Evolutionary conservation across 164 flowering plant species (phyloP).

Genomic region (Chimonanthus praecox): DNA sequence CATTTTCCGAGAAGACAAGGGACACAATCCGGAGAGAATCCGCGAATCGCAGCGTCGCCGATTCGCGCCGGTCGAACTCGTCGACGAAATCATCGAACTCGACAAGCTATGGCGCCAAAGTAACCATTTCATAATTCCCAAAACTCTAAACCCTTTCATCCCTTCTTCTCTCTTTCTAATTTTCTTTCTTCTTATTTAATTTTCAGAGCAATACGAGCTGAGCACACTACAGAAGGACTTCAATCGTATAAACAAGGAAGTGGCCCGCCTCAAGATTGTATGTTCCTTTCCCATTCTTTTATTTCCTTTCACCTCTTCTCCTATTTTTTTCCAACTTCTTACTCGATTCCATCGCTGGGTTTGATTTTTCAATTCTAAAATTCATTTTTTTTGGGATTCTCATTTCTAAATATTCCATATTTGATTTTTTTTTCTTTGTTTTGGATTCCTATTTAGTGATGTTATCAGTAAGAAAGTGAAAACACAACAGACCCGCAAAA

Average conservation of each 20-base stretch:
- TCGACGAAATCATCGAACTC: slow-evolving; percentile 77
- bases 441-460: no score
- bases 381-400: no score
- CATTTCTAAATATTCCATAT: no score
- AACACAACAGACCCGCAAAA: no score
- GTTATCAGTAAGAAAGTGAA: no score
- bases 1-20: slow-evolving; percentile 84
- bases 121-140: slow-evolving; percentile 7
- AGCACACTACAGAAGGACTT: slow-evolving; percentile 64
- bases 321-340: background rate
- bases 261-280: slow-evolving; percentile 67
- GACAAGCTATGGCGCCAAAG: slow-evolving; percentile 83
- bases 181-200: background rate
- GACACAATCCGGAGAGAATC: slow-evolving; percentile 64
- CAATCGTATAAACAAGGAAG: slow-evolving; percentile 67
- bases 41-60: slow-evolving; percentile 90
- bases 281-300: slow-evolving; percentile 14
- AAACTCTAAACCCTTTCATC: slow-evolving; percentile 1
- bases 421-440: no score
- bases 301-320: no score
- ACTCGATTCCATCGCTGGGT: background rate
- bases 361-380: no score
- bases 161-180: background rate
- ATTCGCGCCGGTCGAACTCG: slow-evolving; percentile 53
- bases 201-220: slow-evolving; percentile 69